phyloP scores from a whole-genome alignment of 75 land plant species.

The Isoetes taiwanensis region DNA sequence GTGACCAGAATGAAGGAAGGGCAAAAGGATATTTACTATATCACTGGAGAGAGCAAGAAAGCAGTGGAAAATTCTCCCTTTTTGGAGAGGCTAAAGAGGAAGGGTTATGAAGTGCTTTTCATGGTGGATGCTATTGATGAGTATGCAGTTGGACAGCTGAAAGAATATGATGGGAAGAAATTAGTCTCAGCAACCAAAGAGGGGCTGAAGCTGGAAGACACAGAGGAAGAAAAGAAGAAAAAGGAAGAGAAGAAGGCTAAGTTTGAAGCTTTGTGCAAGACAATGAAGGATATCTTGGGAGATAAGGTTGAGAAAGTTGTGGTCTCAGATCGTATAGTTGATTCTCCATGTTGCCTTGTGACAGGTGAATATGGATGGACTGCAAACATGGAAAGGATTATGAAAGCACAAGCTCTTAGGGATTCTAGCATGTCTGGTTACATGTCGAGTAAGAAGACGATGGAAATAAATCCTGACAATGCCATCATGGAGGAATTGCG shows the following conservation, averaged over 20 bases:
- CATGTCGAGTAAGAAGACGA: constrained; percentile 2
- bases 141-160: constrained; percentile 26
- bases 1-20: constrained; percentile 15
- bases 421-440: constrained; percentile 51
- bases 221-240: constrained; percentile 63
- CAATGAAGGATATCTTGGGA: constrained; percentile 56
- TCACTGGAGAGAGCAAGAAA: constrained; percentile 28
- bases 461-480: constrained; percentile 3
- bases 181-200: constrained; percentile 24
- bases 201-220: constrained; percentile 21
- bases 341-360: constrained; percentile 65
- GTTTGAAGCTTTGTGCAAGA: constrained; percentile 69
- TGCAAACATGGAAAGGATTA: constrained; percentile 76
- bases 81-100: constrained; percentile 7
- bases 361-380: constrained; percentile 77
- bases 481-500: constrained; percentile 3
- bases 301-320: constrained; percentile 71
- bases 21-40: constrained; percentile 22
- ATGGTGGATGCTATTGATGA: no score
- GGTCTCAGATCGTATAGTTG: constrained; percentile 55
- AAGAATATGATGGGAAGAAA: constrained; percentile 28
- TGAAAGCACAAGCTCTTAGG: constrained; percentile 76
- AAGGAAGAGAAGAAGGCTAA: constrained; percentile 46
- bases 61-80: constrained; percentile 18
- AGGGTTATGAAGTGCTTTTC: constrained; percentile 22